Percentiles rank a stretch among this genome's conserved stretches.
Conservation (phyloP, 805 yeast species). For the Hermanozyma aechmeae region DNA sequence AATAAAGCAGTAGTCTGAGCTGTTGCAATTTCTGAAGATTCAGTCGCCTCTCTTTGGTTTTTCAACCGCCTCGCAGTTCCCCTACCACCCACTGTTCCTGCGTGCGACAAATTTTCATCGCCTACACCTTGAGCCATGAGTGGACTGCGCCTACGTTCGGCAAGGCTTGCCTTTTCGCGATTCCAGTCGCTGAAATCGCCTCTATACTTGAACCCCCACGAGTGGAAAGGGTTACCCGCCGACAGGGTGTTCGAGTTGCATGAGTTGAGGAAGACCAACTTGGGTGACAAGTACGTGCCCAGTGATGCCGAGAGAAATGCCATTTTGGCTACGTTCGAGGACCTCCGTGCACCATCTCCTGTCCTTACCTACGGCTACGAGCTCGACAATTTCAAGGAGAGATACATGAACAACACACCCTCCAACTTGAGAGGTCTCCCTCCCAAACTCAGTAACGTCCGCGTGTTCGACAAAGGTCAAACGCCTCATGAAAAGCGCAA, state of each 20-base stretch:
- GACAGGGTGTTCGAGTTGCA: constrained; percentile 54
- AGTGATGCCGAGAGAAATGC: constrained; percentile 64
- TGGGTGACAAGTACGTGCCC: constrained; percentile 43
- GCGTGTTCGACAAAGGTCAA: constrained; percentile 26
- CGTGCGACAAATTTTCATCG: no score
- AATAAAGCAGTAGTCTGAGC: no score
- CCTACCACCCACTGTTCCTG: no score
- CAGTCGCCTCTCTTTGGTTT: no score
- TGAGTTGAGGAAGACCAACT: constrained; percentile 44
- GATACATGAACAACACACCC: constrained; percentile 33
- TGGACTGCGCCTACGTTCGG: no score
- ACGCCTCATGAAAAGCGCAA: constrained; percentile 49
- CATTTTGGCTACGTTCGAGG: constrained; percentile 33
- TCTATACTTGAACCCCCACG: constrained; percentile 51
- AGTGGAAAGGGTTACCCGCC: constrained; percentile 64
- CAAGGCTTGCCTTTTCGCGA: no score
- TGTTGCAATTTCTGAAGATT: no score
- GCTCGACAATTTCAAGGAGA: constrained; percentile 33
- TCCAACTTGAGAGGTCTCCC: constrained; percentile 27
- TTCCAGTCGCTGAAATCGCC: no score
- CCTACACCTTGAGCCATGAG: no score
- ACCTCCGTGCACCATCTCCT: constrained; percentile 19
- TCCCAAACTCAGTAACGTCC: constrained; percentile 25
- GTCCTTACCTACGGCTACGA: constrained; percentile 30
- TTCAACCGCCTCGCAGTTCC: no score